Base-by-base conservation (phyloP, 2,329 filamentous ascomycete genomes). In the Alternaria sp. region DNA sequence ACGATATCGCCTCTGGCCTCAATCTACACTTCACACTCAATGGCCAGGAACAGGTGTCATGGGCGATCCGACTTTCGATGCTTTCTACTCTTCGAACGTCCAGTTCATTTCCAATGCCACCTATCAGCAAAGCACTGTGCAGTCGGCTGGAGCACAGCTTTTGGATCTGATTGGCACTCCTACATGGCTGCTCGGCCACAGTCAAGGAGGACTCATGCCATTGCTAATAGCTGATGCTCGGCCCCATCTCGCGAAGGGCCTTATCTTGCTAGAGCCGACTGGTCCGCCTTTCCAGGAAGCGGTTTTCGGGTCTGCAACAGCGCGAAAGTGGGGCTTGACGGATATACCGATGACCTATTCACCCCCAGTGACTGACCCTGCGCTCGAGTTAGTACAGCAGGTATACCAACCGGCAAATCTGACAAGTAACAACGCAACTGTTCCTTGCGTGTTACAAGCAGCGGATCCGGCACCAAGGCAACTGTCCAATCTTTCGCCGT, bases 261-360 rank as follows among this genome's bases (percentile, higher is more conserved):
- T 86, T 23, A 70, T 87, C 4, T 77, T 80, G 2, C 59, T 87
- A 8, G 85, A 87, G 65, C 84, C 84, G 0, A 71, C 75, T 2
- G 84, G 84, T 0, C 84, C 84, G 1, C 83, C 83, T 0, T 85
- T 83, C 61, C 54, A 71, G 41, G 61, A 58, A 23, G 48, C 55
- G 7, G 39, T 63, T n/a, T 60, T 63, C 24, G 46, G 50, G 8
- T 55, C 49, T n/a, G 36, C 36, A 21, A 1, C 17, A 23, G 36
- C 49, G 49, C 24, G 49, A 23, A 21, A 41, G n/a, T 52, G 49
- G 49, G 49, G 49, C 7, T 29, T 52, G 39, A 34, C 49, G 1
- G 49, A 52, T 40, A 52, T 52, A 42, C 33, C 49, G 49, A 21
- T 52, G 49, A 52, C 28, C 11, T 52, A 52, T 36, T 33, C 31